Conservation (phyloP, 257 asterid species). For the Solanum sejunctum region DNA sequence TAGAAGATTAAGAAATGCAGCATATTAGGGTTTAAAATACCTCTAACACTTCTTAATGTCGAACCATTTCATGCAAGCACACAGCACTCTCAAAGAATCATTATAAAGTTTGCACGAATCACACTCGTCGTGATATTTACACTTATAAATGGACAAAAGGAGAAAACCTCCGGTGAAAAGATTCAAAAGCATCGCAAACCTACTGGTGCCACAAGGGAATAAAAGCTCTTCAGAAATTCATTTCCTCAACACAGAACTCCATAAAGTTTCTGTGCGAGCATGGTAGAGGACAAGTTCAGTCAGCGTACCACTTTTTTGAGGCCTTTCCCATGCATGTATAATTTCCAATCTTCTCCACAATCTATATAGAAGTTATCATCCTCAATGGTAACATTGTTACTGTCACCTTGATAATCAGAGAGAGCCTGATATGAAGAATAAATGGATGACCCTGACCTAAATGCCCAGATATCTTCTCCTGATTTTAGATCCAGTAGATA, state of each 20-base stretch:
- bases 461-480: slow-evolving; percentile 53
- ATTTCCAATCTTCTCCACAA: slow-evolving; percentile 79
- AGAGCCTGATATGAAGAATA: slow-evolving; percentile 57
- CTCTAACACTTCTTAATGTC: neutral
- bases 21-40: neutral
- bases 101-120: neutral
- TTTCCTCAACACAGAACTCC: neutral
- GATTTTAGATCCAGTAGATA: slow-evolving; percentile 45
- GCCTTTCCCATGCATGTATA: slow-evolving; percentile 53
- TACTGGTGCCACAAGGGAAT: neutral
- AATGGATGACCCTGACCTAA: slow-evolving; percentile 70
- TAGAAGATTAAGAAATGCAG: neutral
- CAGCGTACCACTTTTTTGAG: slow-evolving; percentile 41
- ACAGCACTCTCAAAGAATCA: neutral
- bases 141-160: neutral
- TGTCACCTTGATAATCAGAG: slow-evolving; percentile 38
- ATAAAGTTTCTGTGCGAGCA: neutral
- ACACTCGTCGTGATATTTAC: neutral
- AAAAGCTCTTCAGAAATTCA: neutral
- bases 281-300: neutral
- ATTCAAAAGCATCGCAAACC: neutral
- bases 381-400: slow-evolving; percentile 32
- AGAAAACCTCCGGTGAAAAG: neutral
- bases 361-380: slow-evolving; percentile 55
- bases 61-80: neutral